Evolutionary conservation across 768 basidiomycete species (phyloP).

Genomic region (Clavaria fumosa): DNA sequence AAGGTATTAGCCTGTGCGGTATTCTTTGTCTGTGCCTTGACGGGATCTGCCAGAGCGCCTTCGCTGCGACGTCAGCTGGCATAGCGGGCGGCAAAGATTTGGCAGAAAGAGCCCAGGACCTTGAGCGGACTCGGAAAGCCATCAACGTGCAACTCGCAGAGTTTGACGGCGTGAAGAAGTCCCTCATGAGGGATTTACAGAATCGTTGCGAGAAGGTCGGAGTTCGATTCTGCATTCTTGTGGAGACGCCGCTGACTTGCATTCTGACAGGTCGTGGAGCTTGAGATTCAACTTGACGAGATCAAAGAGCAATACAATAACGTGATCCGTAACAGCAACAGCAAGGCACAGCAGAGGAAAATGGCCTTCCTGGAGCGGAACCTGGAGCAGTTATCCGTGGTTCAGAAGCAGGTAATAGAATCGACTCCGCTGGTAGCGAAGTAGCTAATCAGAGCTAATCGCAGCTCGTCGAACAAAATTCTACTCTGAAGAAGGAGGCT

Average conservation of each 20-base stretch:
- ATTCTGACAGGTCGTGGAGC: slow-evolving; percentile 73
- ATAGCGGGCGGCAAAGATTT: slow-evolving; percentile 95
- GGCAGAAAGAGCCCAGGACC: slow-evolving; percentile 92
- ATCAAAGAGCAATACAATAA: slow-evolving; percentile 99
- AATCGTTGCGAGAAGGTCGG: slow-evolving; percentile 97
- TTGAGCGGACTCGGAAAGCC: slow-evolving; percentile 90
- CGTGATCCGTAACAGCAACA: slow-evolving; percentile 95
- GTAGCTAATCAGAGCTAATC: not conserved
- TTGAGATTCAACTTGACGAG: slow-evolving; percentile 97
- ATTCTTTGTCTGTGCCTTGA: slow-evolving; percentile 6
- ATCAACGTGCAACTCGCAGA: slow-evolving; percentile 97
- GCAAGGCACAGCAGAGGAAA: slow-evolving; percentile 97
- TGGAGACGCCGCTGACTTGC: not conserved
- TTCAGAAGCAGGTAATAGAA: slow-evolving; percentile 96
- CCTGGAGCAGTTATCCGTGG: slow-evolving; percentile 83
- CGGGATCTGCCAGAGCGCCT: slow-evolving; percentile 56
- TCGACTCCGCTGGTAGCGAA: no score
- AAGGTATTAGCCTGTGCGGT: slow-evolving; percentile 43
- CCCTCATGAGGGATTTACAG: slow-evolving; percentile 94
- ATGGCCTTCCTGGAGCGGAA: slow-evolving; percentile 98
- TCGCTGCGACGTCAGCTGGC: slow-evolving; percentile 92
- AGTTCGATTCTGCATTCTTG: slow-evolving; percentile 6
- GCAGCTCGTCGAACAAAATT: slow-evolving; percentile 97
- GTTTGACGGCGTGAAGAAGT: slow-evolving; percentile 98
- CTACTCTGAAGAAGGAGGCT: slow-evolving; percentile 91